Percentiles rank a stretch among this genome's conserved stretches.
Evolutionary conservation across 176 grass and related monocot genomes (phyloP).

Genomic region (Triticum timopheevii): DNA sequence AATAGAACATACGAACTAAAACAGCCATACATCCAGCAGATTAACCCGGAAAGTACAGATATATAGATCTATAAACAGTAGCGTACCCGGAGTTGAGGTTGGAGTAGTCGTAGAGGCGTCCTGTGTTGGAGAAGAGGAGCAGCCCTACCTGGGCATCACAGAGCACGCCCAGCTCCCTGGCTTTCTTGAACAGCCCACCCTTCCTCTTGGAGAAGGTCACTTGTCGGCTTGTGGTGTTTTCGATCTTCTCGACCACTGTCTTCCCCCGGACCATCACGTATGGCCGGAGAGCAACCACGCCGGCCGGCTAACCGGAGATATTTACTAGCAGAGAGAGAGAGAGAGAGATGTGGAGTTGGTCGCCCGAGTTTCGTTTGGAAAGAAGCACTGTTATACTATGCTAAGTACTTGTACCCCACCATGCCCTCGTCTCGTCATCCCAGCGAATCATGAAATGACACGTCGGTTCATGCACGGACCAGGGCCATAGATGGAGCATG

Average conservation of each 20-base stretch:
- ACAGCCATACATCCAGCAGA: too few species aligned
- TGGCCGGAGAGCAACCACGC: not conserved
- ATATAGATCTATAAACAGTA: not conserved
- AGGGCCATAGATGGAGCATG: not conserved
- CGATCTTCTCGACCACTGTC: not conserved
- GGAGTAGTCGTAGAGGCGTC: not conserved
- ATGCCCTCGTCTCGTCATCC: not conserved
- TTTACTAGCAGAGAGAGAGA: not conserved
- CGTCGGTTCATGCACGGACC: not conserved
- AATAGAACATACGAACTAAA: not conserved
- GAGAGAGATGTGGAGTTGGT: not conserved
- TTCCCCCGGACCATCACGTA: not conserved
- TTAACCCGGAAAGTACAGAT: too few species aligned
- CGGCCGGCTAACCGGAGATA: not conserved
- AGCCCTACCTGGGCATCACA: not conserved
- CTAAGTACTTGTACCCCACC: not conserved
- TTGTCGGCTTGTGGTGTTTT: not conserved
- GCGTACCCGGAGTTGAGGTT: not conserved
- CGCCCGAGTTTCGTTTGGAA: not conserved
- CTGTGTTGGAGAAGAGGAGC: not conserved
- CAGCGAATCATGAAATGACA: not conserved
- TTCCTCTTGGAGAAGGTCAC: slow-evolving; percentile 11
- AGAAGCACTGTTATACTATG: not conserved
- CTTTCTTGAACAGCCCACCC: not conserved
- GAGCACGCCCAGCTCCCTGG: not conserved